These are phyloP conservation scores for Coffea canephora DNA, from an alignment of 257 asterid genomes.

Conservation along the genomic window DNA sequence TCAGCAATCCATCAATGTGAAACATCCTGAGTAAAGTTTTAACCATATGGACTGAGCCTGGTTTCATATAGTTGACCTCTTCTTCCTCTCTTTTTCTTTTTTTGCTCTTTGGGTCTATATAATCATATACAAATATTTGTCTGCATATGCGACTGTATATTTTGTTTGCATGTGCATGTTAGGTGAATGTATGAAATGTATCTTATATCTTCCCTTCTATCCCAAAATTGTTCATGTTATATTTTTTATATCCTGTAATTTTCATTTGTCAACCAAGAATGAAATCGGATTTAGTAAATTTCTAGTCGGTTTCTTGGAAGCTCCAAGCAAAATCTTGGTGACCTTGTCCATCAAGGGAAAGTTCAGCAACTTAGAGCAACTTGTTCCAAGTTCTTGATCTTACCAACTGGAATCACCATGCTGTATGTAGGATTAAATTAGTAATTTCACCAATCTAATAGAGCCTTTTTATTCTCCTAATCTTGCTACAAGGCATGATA, in stretches of 20 bases:
- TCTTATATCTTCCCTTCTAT: background rate
- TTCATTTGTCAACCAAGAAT: background rate
- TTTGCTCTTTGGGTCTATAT: background rate
- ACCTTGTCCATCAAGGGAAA: background rate
- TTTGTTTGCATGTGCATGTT: background rate
- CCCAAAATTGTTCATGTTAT: background rate
- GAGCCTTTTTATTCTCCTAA: background rate
- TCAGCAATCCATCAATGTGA: background rate
- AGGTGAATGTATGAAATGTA: background rate
- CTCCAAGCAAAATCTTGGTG: background rate
- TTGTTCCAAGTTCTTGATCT: background rate
- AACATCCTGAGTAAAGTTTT: background rate
- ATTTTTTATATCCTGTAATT: too few species aligned
- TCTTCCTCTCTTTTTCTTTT: background rate
- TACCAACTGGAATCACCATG: background rate
- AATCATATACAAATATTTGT: background rate
- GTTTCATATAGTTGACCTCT: background rate
- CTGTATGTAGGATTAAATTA: background rate
- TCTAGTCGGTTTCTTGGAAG: background rate
- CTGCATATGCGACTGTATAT: background rate
- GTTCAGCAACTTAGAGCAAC: background rate
- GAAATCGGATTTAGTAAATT: background rate
- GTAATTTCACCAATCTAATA: background rate
- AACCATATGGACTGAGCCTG: background rate
- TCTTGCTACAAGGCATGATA: background rate